Conservation (phyloP, 352 stramenopile genomes). For the Globisporangium nagaii region DNA sequence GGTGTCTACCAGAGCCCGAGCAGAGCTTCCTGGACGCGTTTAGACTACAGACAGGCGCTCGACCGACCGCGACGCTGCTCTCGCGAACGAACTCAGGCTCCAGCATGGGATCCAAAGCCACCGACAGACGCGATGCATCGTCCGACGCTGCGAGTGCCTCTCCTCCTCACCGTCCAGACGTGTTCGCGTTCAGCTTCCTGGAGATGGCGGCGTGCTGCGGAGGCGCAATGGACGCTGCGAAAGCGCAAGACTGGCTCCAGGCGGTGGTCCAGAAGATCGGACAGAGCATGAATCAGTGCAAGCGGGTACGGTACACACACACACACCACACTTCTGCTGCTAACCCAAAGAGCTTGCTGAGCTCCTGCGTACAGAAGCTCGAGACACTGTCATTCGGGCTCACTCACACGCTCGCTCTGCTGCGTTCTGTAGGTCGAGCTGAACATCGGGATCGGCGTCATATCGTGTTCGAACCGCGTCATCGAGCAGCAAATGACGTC, state of each 20-base stretch:
- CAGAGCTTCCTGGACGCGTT: conserved; percentile 48
- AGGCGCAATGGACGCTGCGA: conserved; percentile 28
- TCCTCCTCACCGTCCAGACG: background rate
- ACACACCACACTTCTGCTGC: too few species aligned
- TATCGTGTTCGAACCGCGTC: conserved; percentile 35
- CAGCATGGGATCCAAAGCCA: conserved; percentile 2
- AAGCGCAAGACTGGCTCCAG: conserved; percentile 59
- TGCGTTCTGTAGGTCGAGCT: conserved; percentile 43
- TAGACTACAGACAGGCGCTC: conserved; percentile 18
- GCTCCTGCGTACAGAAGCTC: too few species aligned
- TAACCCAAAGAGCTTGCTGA: too few species aligned
- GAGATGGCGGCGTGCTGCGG: conserved; percentile 71
- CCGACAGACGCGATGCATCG: background rate
- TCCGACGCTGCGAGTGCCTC: background rate
- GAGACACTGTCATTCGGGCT: too few species aligned
- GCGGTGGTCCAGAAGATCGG: conserved; percentile 51
- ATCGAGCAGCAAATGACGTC: conserved; percentile 49
- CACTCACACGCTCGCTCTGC: too few species aligned
- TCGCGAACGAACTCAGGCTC: background rate
- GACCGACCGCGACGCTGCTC: background rate
- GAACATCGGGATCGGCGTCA: conserved; percentile 51
- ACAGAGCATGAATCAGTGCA: conserved; percentile 43
- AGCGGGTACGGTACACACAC: conserved; percentile 40
- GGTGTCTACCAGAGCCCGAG: conserved; percentile 37
- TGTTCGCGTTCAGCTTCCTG: conserved; percentile 47